These are phyloP conservation scores for Liriodendron chinense DNA, from an alignment of 164 flowering plant species.

Conservation along the genomic window DNA sequence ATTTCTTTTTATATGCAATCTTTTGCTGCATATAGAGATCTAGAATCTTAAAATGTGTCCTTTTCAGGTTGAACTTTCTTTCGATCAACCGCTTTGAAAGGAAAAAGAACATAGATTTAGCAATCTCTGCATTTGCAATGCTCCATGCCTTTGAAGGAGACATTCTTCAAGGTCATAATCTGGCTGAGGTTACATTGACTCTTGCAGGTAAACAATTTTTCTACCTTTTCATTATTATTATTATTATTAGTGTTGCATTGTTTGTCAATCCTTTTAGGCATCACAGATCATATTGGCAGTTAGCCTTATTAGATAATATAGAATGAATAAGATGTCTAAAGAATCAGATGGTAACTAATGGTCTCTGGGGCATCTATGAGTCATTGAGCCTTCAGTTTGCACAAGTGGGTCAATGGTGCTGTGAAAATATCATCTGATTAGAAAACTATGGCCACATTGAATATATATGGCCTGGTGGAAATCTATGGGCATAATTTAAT, in stretches of 20 bases:
- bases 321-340: not conserved
- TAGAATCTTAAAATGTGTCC: not conserved
- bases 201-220: slow-evolving; percentile 56
- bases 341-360: too few relatives aligned
- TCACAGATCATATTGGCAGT: not conserved
- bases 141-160: slow-evolving; percentile 41
- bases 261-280: not conserved
- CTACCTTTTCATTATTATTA: not conserved
- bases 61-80: slow-evolving; percentile 64
- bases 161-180: slow-evolving; percentile 30
- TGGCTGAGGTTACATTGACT: slow-evolving; percentile 49
- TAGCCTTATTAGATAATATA: not conserved
- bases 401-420: too few relatives aligned
- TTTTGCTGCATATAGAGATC: not conserved
- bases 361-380: too few relatives aligned
- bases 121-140: slow-evolving; percentile 75
- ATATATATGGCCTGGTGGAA: too few relatives aligned
- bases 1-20: too few relatives aligned
- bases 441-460: too few relatives aligned
- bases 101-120: slow-evolving; percentile 87
- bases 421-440: too few relatives aligned
- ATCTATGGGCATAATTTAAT: too few relatives aligned
- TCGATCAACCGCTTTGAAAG: slow-evolving; percentile 92
- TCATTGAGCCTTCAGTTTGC: too few relatives aligned
- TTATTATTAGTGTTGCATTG: not conserved